A percentile compares a stretch with the other conserved stretches of the same genome.
phyloP scores from a whole-genome alignment of 495 filamentous ascomycete genomes.

The Pseudoneurospora amorphoporcata region DNA sequence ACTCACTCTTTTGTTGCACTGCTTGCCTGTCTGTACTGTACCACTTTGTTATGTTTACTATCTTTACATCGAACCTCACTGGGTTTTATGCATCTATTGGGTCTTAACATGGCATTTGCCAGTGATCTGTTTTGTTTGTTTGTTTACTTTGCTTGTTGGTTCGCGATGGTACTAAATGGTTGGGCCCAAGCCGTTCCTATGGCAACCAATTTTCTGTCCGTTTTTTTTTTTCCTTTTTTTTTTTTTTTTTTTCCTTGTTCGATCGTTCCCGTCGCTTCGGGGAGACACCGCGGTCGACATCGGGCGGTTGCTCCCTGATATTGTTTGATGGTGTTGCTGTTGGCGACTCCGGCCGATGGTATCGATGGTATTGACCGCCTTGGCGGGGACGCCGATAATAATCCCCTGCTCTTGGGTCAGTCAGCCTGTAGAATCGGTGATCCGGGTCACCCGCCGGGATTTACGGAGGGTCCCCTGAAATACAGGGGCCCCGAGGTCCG shows the following conservation, averaged over 20 bases:
- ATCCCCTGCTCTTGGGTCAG: too few relatives aligned
- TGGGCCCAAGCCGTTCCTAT: background rate
- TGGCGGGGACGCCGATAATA: background rate
- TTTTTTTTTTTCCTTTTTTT: too few relatives aligned
- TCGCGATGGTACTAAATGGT: too few relatives aligned
- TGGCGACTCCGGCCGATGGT: constrained; percentile 1
- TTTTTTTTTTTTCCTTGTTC: too few relatives aligned
- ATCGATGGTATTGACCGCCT: background rate
- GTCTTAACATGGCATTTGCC: background rate
- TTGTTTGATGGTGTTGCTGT: background rate
- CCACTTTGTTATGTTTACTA: background rate
- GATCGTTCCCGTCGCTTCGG: background rate
- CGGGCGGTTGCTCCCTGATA: background rate
- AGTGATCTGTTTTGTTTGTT: background rate
- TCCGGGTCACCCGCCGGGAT: background rate
- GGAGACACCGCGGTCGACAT: background rate
- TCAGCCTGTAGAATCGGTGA: too few relatives aligned
- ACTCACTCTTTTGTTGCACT: background rate
- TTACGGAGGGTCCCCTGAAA: background rate
- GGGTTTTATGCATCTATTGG: too few relatives aligned
- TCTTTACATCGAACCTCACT: too few relatives aligned
- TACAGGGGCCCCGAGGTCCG: background rate
- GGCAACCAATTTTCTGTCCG: background rate
- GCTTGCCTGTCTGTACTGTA: background rate
- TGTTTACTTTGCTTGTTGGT: background rate